Percentiles rank a stretch among this genome's conserved stretches.
Evolutionary conservation across 2,329 filamentous ascomycete genomes (phyloP).

Genomic region (Rutstroemia sp.): DNA sequence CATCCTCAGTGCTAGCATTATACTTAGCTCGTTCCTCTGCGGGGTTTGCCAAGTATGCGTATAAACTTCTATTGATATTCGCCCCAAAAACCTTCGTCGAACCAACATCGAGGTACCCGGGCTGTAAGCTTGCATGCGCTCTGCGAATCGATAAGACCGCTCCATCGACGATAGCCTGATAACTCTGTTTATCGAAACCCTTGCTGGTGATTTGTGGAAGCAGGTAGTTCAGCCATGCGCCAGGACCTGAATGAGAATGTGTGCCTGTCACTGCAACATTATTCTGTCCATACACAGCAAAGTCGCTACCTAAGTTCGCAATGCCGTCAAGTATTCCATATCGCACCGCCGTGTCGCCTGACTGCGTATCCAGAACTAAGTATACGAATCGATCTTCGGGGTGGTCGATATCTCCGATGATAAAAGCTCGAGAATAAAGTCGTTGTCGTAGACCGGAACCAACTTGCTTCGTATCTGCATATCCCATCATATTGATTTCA

Average conservation of each 20-base stretch:
- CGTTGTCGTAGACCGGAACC: slow-evolving; percentile 82
- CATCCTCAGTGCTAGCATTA: slow-evolving; percentile 41
- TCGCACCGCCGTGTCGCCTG: slow-evolving; percentile 81
- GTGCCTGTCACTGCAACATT: slow-evolving; percentile 90
- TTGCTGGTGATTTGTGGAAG: slow-evolving; percentile 83
- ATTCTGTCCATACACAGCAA: slow-evolving; percentile 65
- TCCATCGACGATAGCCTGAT: slow-evolving; percentile 82
- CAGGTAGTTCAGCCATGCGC: slow-evolving; percentile 90
- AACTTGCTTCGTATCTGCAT: slow-evolving; percentile 76
- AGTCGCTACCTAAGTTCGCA: slow-evolving; percentile 59
- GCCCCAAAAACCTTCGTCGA: slow-evolving; percentile 63
- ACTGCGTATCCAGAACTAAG: slow-evolving; percentile 77
- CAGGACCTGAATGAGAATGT: slow-evolving; percentile 86
- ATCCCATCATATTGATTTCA: slow-evolving; percentile 86
- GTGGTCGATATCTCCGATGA: slow-evolving; percentile 62
- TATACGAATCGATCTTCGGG: slow-evolving; percentile 74
- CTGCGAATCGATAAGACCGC: slow-evolving; percentile 72
- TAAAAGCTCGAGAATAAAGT: slow-evolving; percentile 83
- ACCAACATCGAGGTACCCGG: slow-evolving; percentile 64
- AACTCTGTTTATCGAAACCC: slow-evolving; percentile 82
- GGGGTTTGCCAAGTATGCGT: slow-evolving; percentile 82
- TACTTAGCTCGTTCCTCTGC: slow-evolving; percentile 67
- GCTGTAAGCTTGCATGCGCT: slow-evolving; percentile 62
- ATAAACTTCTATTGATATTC: slow-evolving; percentile 85
- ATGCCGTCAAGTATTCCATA: slow-evolving; percentile 80